Evolutionary conservation across 495 filamentous ascomycete genomes (phyloP), one percentile per base, ranked within the genome.

Genomic region (Corynascus novoguineensis): DNA sequence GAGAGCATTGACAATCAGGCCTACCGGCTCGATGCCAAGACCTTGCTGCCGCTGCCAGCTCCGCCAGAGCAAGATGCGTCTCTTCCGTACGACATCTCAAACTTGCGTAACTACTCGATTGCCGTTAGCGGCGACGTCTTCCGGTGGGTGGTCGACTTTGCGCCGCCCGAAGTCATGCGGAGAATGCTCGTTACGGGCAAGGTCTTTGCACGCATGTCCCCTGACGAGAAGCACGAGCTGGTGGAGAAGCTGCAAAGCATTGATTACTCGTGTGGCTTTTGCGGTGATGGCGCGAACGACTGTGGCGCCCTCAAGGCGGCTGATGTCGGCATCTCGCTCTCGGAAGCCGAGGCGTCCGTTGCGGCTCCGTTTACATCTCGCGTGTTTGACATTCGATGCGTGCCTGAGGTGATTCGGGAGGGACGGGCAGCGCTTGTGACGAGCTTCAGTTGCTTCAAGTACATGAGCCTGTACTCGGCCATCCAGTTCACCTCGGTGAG

Each of bases 401-500:
- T 99, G 24, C 95, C 92, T 28, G 86, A 92, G 55, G 82, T 97
- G 58, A 97, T 99, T 53, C 88, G 88, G 25, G 95, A 99, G 77
- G 95, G 95, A 5, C 85, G 95, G 57, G 92, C 92, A 42, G 87
- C 95, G 45, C 78, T 99, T 17, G 92, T 97, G 7, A 99, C 95
- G 27, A 97, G 92, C 68, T 99, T 99, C 73, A 95, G 89, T 73
- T 99, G 95, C 75, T 99, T 99, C 76, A 99, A 99, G 71, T 99
- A 91, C 70, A 99, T 99, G 95, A 96, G 90, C 64, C 73, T 99
- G 57, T 99, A 99, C 72, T 97, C 92, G 5, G 93, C 93, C 6
- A 99, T 99, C 50, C 95, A 99, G 71, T 99, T 99, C 76, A 95
- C 90, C n/a, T 87, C 90, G 2, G 95, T 99, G 68, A 96, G 89